A percentile compares a stretch with the other conserved stretches of the same genome.
phyloP scores from a whole-genome alignment of 140 eudicot genomes.

The Bidens hawaiensis region DNA sequence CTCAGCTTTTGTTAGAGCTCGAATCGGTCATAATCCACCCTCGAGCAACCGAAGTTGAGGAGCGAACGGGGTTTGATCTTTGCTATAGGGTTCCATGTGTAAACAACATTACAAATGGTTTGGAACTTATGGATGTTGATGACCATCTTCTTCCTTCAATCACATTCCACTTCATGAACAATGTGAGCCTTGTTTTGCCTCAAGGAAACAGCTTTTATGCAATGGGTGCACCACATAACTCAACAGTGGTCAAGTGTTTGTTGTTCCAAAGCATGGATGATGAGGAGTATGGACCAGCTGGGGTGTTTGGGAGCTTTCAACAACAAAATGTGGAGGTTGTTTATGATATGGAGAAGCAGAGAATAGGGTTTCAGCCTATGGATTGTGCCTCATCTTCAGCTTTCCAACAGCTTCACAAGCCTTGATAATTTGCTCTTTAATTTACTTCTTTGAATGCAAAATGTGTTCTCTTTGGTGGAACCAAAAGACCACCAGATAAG shows the following conservation, averaged over 20 bases:
- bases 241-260: constrained; percentile 64
- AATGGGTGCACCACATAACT: constrained; percentile 56
- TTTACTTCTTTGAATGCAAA: constrained; percentile 10
- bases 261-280: constrained; percentile 65
- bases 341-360: constrained; percentile 69
- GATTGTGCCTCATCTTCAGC: constrained; percentile 63
- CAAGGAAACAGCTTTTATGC: constrained; percentile 60
- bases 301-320: constrained; percentile 74
- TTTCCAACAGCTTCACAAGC: constrained; percentile 46
- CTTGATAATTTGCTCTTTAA: constrained; percentile 1
- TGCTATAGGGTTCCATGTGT: constrained; percentile 61
- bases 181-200: constrained; percentile 62
- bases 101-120: constrained; percentile 24
- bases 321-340: constrained; percentile 85
- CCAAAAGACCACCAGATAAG: constrained; percentile 2
- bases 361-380: constrained; percentile 66
- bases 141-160: constrained; percentile 53
- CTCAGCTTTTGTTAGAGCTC: constrained; percentile 39
- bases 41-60: constrained; percentile 54
- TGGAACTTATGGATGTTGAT: constrained; percentile 28
- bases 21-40: constrained; percentile 39
- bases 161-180: constrained; percentile 71
- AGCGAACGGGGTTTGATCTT: constrained; percentile 51
- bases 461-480: constrained; percentile 12
- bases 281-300: constrained; percentile 59